Conservation (phyloP, 257 asterid species). For the Misopates orontium region DNA sequence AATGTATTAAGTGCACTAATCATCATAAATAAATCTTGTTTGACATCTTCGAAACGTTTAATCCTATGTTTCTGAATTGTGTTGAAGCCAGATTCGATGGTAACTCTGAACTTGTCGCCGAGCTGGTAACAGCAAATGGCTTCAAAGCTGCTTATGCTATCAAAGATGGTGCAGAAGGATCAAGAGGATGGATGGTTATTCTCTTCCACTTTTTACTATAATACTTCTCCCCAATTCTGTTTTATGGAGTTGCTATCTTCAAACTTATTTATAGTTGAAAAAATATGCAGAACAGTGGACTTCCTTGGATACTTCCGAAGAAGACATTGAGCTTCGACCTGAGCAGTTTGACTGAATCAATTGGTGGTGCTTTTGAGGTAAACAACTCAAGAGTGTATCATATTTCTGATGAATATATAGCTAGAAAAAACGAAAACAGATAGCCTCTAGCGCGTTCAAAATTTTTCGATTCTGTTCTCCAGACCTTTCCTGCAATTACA, state of each 20-base stretch:
- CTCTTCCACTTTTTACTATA: background rate
- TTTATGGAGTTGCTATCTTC: background rate
- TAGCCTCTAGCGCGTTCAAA: too few species aligned
- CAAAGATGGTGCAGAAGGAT: conserved; percentile 89
- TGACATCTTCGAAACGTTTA: background rate
- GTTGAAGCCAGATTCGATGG: conserved; percentile 99
- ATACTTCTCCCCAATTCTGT: background rate
- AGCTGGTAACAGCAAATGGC: conserved; percentile 88
- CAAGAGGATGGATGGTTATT: conserved; percentile 60
- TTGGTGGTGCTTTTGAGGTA: conserved; percentile 36
- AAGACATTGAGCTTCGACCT: conserved; percentile 40
- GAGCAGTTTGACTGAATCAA: conserved; percentile 34
- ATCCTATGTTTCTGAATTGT: conserved; percentile 39
- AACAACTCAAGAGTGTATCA: conserved; percentile 13
- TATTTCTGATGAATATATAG: background rate
- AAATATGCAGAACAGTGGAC: conserved; percentile 79
- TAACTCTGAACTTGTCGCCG: conserved; percentile 95
- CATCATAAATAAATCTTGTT: background rate
- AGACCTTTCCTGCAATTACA: too few species aligned
- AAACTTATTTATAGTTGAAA: conserved; percentile 26
- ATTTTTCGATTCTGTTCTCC: too few species aligned
- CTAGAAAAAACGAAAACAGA: background rate
- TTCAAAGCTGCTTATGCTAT: conserved; percentile 94
- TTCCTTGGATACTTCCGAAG: conserved; percentile 83
- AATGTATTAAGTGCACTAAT: background rate